phyloP scores from a whole-genome alignment of 495 filamentous ascomycete species.

The Neurospora sp. region DNA sequence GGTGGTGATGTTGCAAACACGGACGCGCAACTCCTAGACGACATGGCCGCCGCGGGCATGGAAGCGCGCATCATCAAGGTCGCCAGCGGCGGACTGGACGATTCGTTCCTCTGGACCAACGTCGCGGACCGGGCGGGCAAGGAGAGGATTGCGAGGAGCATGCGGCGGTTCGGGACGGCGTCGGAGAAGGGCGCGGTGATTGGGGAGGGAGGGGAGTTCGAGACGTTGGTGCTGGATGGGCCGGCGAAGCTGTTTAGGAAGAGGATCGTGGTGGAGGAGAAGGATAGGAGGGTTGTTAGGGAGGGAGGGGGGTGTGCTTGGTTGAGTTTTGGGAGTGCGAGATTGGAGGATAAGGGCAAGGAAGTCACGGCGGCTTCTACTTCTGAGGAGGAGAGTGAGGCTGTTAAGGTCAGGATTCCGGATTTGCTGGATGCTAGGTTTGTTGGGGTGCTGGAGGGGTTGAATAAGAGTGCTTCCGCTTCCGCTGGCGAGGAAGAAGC shows the following conservation, averaged over 20 bases:
- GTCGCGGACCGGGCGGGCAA: slow-evolving; percentile 47
- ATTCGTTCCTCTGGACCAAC: slow-evolving; percentile 73
- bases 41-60: slow-evolving; percentile 68
- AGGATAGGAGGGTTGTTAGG: slow-evolving; percentile 39
- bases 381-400: not conserved
- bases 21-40: slow-evolving; percentile 52
- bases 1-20: not conserved
- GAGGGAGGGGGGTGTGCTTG: slow-evolving; percentile 64
- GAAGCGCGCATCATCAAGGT: slow-evolving; percentile 90
- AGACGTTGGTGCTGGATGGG: slow-evolving; percentile 81
- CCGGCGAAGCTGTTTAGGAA: slow-evolving; percentile 60
- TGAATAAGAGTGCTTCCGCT: not conserved
- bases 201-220: slow-evolving; percentile 94
- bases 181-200: slow-evolving; percentile 55
- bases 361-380: not conserved
- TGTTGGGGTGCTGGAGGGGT: slow-evolving; percentile 11
- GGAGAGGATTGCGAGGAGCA: slow-evolving; percentile 45
- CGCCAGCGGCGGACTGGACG: slow-evolving; percentile 79
- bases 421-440: slow-evolving; percentile 40
- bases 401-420: slow-evolving; percentile 31
- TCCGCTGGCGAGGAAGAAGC: not conserved
- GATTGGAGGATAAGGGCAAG: not conserved
- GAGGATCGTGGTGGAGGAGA: slow-evolving; percentile 52
- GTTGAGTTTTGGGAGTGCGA: not conserved
- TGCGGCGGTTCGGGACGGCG: slow-evolving; percentile 58